Base-by-base conservation (phyloP, 2,329 filamentous ascomycete species). In the Xylaria digitata region DNA sequence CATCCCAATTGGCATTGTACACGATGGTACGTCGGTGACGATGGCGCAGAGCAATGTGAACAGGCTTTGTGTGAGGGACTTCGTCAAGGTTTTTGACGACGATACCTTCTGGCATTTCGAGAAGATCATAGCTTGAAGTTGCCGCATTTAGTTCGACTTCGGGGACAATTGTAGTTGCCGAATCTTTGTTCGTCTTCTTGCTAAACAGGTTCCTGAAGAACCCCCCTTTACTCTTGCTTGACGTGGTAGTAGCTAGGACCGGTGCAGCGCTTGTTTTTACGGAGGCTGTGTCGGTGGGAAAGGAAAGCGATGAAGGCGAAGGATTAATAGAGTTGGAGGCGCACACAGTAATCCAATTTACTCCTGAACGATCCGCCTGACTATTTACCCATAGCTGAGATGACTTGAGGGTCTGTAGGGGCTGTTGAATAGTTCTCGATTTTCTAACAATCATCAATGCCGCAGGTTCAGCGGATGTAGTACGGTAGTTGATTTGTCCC, bases 391-490 rank as follows among this genome's bases (percentile, higher is more conserved):
- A 77, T 32, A 77, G 62, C 9, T 61, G 63, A 21, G 49, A 69
- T 8, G 76, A 77, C 52, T 75, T 59, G 2, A 78, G 61, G 2
- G 73, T 71, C 17, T 71, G 69, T 13, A 74, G 40, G 5, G 75
- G 61, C 42, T 63, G 61, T 53, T 74, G 65, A 42, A 70, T 70
- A 52, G 72, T 70, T 55, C 80, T 78, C 63, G 72, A 73, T 69
- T 78, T 81, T 64, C 78, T 76, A 46, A 63, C 59, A 66, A 80
- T 78, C 42, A 73, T 63, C 9, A 81, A 66, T n/a, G 78, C 78
- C n/a, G 75, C 77, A 21, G 78, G 78, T 13, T 75, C 72, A 19
- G 74, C 73, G 3, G 71, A 70, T 26, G 79, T 79, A 11, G 75
- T 78, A 34, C 76, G 75, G 67, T 75, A 79, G 43, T 68, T 66